A percentile compares a stretch with the other conserved stretches of the same genome.
phyloP scores from a whole-genome alignment of 345 rosid genomes.

The Hibiscus tridactylites region DNA sequence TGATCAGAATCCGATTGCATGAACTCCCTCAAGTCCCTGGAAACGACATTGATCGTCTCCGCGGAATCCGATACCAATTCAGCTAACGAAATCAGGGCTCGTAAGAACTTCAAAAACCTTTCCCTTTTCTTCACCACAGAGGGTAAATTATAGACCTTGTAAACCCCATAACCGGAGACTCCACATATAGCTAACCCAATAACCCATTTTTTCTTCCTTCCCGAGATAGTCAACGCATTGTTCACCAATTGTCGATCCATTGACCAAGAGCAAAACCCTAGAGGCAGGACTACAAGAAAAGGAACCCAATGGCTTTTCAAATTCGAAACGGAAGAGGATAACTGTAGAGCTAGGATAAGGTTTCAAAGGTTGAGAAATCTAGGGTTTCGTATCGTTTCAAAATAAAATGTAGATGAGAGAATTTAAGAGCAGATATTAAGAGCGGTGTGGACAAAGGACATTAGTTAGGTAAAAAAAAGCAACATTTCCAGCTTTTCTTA shows the following conservation, averaged over 20 bases:
- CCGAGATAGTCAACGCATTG: conserved; percentile 33
- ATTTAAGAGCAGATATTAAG: background rate
- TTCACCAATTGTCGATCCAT: conserved; percentile 53
- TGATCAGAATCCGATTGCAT: conserved; percentile 66
- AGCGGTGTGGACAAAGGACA: background rate
- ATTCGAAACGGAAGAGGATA: background rate
- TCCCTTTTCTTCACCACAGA: conserved; percentile 41
- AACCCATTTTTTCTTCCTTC: conserved; percentile 56
- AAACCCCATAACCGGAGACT: conserved; percentile 67
- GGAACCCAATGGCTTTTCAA: background rate
- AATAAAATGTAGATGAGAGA: background rate
- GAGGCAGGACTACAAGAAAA: conserved; percentile 2
- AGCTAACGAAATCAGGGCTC: conserved; percentile 48
- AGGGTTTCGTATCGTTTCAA: conserved; percentile 4
- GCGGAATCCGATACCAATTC: conserved; percentile 73
- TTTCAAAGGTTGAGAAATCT: conserved; percentile 9
- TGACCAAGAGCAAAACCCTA: conserved; percentile 5
- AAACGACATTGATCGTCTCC: conserved; percentile 46
- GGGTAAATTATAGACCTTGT: conserved; percentile 30
- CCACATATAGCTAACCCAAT: conserved; percentile 45
- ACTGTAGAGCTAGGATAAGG: background rate
- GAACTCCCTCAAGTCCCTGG: conserved; percentile 60
- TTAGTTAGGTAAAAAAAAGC: background rate
- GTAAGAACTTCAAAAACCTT: conserved; percentile 51
- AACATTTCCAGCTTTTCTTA: background rate